Evolutionary conservation across 2,329 filamentous ascomycete genomes (phyloP).

Genomic region (Talaromyces sp.): DNA sequence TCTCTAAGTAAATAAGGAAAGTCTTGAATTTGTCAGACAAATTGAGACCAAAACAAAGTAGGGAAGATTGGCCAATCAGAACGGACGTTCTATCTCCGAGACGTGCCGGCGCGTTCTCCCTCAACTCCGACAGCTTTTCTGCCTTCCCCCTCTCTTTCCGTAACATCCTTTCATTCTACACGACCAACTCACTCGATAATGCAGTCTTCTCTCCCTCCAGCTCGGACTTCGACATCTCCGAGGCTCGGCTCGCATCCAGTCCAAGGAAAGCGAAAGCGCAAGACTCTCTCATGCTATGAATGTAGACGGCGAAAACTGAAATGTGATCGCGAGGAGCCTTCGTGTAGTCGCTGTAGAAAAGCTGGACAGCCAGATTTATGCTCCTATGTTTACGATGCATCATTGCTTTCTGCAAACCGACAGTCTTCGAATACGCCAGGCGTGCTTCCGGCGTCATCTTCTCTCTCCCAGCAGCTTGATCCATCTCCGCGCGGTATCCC

Average conservation of each 20-base stretch:
- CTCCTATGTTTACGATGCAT: constrained; percentile 13
- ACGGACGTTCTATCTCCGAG: background rate
- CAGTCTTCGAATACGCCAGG: background rate
- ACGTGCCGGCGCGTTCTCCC: background rate
- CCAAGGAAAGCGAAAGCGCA: constrained; percentile 12
- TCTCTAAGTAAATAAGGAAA: background rate
- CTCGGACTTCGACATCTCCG: constrained; percentile 13
- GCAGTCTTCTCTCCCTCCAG: background rate
- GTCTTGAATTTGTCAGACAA: background rate
- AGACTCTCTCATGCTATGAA: constrained; percentile 17
- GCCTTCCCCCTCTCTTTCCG: background rate
- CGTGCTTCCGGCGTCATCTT: background rate
- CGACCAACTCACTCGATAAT: background rate
- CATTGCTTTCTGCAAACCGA: background rate
- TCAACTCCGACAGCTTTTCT: background rate
- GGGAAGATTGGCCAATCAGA: background rate
- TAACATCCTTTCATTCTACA: background rate
- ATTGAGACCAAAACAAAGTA: background rate
- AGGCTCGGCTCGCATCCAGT: background rate
- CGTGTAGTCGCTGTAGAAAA: constrained; percentile 22
- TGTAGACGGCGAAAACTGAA: constrained; percentile 17
- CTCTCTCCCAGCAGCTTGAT: background rate
- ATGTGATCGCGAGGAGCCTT: constrained; percentile 22
- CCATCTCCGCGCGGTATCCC: background rate
- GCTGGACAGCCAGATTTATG: constrained; percentile 15